Evolutionary conservation across 2,329 filamentous ascomycete species (phyloP), one percentile per base, ranked within the genome.

Genomic region (Cytospora piceicola): DNA sequence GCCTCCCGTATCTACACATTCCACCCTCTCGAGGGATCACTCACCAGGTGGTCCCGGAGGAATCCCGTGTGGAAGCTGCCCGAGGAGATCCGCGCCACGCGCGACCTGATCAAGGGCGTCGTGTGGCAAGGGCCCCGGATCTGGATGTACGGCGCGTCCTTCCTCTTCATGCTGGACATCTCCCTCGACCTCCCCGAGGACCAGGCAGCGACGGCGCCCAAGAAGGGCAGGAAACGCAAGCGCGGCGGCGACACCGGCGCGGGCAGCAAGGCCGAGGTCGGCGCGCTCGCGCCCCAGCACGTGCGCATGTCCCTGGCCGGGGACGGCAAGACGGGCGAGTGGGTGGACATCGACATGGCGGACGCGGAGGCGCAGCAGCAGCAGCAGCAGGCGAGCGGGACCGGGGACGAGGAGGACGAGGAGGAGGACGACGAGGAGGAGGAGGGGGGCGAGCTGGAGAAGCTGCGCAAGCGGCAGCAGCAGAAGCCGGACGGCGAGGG

Each of bases 111-210:
- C 62, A 94, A 94, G 81, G 94, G 93, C 4, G 88, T 89, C 30
- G 77, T 97, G 49, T 98, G 94, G 94, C 91, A 96, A 73, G 82
- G 90, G 1, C 81, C 82, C 32, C 86, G 94, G 17, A 78, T 94
- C 9, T 98, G 94, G 93, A 79, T 98, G 24, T 97, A 96, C 73
- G 94, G 94, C 8, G 86, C 88, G 51, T 89, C 86, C 1, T 98
- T 93, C 84, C 77, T 99, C 29, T 93, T 92, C 79, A 98, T 98
- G 94, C 87, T 99, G 67, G 93, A 98, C 75, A 80, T 96, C 34
- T 85, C 86, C 24, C 85, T 85, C 72, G 90, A 97, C 75, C 83
- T 95, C 58, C 75, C 79, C 0, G 74, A 76, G 4, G 77, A 75
- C 29, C 73, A 71, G 30, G 73, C 74, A n/a, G 70, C 69, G 1